Evolutionary conservation across 75 land plant species (phyloP).

Genomic region (Picea glauca): DNA sequence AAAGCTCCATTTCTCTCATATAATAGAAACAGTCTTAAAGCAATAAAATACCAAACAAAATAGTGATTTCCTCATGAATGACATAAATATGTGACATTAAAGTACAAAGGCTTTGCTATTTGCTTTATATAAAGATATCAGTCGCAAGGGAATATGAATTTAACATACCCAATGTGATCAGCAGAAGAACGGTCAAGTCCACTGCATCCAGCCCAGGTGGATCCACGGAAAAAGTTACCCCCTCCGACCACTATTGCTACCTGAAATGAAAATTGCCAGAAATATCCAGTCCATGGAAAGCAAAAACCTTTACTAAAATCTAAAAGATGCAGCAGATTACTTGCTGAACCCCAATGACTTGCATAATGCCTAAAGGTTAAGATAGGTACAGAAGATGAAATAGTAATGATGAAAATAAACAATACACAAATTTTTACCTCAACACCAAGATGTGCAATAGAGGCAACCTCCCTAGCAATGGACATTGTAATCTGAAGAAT

Average conservation of each 20-base stretch:
- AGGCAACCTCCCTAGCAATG: slow-evolving; percentile 89
- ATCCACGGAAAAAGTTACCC: slow-evolving; percentile 92
- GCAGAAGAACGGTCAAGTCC: slow-evolving; percentile 98
- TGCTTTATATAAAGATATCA: background rate
- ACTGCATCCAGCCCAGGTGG: slow-evolving; percentile 67
- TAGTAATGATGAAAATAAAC: background rate
- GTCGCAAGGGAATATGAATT: background rate
- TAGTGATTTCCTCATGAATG: background rate
- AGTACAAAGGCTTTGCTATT: background rate
- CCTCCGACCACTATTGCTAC: slow-evolving; percentile 98
- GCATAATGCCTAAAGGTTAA: background rate
- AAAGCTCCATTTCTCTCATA: no score
- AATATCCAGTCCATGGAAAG: slow-evolving; percentile 4
- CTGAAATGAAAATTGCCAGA: slow-evolving; percentile 34
- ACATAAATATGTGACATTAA: background rate
- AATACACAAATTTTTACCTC: slow-evolving; percentile 38
- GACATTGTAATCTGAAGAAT: slow-evolving; percentile 76
- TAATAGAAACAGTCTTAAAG: no score
- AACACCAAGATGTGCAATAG: slow-evolving; percentile 79
- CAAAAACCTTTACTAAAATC: background rate
- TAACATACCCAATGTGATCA: slow-evolving; percentile 88
- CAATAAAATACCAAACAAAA: background rate
- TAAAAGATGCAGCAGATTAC: slow-evolving; percentile 2
- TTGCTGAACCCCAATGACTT: background rate
- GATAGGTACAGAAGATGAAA: background rate